Evolutionary conservation across 2,329 filamentous ascomycete species (phyloP).

Genomic region (Botrytis sinoallii): DNA sequence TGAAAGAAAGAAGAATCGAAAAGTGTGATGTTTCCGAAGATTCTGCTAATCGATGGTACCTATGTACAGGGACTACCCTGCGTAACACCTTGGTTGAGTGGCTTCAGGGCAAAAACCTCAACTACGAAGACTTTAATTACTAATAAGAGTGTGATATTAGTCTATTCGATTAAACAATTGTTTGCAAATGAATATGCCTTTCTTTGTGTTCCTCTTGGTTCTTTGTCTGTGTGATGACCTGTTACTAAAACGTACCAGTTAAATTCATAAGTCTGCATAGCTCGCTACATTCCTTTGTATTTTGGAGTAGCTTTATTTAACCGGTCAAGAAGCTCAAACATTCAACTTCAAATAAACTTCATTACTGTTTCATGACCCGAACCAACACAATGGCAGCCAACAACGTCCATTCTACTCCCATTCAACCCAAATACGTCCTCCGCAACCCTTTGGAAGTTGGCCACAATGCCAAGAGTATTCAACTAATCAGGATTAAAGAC

Average conservation of each 20-base stretch:
- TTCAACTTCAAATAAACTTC: neutral
- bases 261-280: neutral
- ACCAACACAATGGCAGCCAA: conserved; percentile 5
- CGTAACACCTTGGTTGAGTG: conserved; percentile 48
- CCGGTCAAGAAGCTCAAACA: neutral
- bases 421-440: conserved; percentile 26
- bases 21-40: conserved; percentile 45
- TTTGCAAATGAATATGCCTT: neutral
- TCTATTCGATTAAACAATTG: conserved; percentile 3
- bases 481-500: conserved; percentile 29
- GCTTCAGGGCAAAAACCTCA: conserved; percentile 45
- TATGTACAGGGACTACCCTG: conserved; percentile 54
- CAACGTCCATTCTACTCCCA: conserved; percentile 1
- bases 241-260: neutral
- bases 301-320: neutral
- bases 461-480: conserved; percentile 24
- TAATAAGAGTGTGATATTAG: conserved; percentile 22
- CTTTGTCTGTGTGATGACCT: neutral
- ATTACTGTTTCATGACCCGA: neutral
- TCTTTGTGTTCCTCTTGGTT: neutral
- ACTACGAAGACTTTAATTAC: conserved; percentile 51
- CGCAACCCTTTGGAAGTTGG: conserved; percentile 24
- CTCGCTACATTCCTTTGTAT: conserved; percentile 15
- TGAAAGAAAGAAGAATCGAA: conserved; percentile 46
- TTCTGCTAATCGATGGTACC: conserved; percentile 49